Base-by-base conservation (phyloP, 805 yeast genomes). In the Lipomyces sp. region DNA sequence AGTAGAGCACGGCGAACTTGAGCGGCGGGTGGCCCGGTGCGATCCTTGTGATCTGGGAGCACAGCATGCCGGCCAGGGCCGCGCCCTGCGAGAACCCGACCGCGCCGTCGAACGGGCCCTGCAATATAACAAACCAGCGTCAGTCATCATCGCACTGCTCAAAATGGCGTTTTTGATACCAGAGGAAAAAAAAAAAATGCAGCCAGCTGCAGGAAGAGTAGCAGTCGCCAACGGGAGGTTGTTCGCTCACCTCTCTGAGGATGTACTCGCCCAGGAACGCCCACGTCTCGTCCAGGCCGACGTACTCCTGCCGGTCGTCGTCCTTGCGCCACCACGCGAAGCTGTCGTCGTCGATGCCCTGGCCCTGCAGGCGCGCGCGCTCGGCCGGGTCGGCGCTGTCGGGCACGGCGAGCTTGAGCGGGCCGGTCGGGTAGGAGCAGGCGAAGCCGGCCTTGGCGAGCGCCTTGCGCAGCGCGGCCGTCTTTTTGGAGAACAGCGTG, bases 1-100 rank as follows among this genome's bases (percentile, higher is more conserved):
- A 80, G 60, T 86, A 86, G 39, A 86, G 68, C 4, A 93, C 70
- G 14, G 83, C 87, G 64, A 89, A 87, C 63, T 86, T 81, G 61
- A 91, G 73, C 21, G 67, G 65, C 2, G 69, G 70, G 45, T 80
- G 83, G 56, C 63, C 50, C 61, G 80, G 79, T 33, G 81, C 78
- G 36, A 83, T 61, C 22, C 75, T 74, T 21, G 77, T 73, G 56
- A 84, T 81, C 35, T 76, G 74, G 58, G 81, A 79, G 39, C 86
- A 73, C 28, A 89, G 65, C 23, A 86, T 73, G 1, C 91, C 86
- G 1, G 87, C 83, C 32, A 91, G 70, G 1, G 93, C 95, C 5
- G 97, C 95, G 55, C 98, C 98, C 67, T 93, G 98, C 10, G 95
- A 84, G 66, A 91, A 91, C 1, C 97, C 98, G 39, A 93, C 69